phyloP scores from a whole-genome alignment of 2,329 filamentous ascomycete species.

The Verticillium longisporum region DNA sequence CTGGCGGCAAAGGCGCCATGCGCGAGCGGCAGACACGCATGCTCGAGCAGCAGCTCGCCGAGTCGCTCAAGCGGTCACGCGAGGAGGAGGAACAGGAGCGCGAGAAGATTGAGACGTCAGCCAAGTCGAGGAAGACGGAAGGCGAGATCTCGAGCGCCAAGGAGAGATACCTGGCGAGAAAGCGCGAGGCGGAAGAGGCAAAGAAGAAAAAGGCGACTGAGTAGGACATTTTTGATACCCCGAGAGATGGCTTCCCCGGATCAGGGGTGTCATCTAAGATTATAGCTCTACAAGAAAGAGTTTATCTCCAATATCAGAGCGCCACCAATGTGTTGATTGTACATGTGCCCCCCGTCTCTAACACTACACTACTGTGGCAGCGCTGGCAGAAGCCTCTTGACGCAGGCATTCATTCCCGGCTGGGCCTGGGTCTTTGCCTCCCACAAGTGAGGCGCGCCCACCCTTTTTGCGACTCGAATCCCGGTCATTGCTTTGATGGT shows the following conservation, averaged over 20 bases:
- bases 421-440: neutral
- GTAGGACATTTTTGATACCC: slow-evolving; percentile 7
- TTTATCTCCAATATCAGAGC: neutral
- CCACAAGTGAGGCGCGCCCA: neutral
- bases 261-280: neutral
- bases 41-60: slow-evolving; percentile 71
- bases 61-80: slow-evolving; percentile 62
- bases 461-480: neutral
- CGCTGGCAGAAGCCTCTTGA: neutral
- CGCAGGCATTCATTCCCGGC: neutral
- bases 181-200: slow-evolving; percentile 65
- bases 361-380: neutral
- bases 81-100: slow-evolving; percentile 60
- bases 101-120: slow-evolving; percentile 53
- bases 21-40: slow-evolving; percentile 71
- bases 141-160: slow-evolving; percentile 70
- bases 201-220: slow-evolving; percentile 41
- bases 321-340: neutral
- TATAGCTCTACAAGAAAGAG: neutral
- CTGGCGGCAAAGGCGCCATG: slow-evolving; percentile 56
- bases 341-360: neutral
- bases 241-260: neutral
- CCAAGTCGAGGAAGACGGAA: slow-evolving; percentile 74
- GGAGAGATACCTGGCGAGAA: slow-evolving; percentile 73
- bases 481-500: neutral